Conservation (phyloP, 148 eudicot species). For the Silene latifolia region DNA sequence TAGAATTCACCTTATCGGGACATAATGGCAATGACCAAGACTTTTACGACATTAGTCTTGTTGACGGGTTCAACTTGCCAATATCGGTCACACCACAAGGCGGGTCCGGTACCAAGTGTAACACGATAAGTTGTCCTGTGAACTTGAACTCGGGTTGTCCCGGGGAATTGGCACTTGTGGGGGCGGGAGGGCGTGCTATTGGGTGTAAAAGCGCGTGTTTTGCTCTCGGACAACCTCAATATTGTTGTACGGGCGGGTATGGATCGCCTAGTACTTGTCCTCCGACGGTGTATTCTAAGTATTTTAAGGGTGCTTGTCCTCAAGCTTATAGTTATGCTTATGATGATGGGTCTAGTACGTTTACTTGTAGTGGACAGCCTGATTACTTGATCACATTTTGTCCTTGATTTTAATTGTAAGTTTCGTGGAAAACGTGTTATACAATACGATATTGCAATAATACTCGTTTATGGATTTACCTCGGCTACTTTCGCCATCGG, state of each 20-base stretch:
- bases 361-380: conserved; percentile 28
- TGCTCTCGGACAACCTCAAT: conserved; percentile 45
- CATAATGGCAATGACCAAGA: conserved; percentile 27
- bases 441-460: too few species aligned
- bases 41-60: conserved; percentile 39
- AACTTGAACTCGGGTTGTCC: conserved; percentile 30
- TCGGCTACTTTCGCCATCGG: too few species aligned
- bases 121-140: conserved; percentile 17
- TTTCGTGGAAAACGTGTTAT: neutral
- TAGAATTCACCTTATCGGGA: conserved; percentile 34
- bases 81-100: conserved; percentile 26
- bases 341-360: conserved; percentile 29
- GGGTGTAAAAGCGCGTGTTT: conserved; percentile 57
- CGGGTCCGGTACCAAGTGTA: conserved; percentile 14
- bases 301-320: conserved; percentile 51
- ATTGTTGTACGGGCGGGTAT: conserved; percentile 48
- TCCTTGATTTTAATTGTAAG: conserved; percentile 5
- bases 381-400: conserved; percentile 34
- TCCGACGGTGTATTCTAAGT: conserved; percentile 37
- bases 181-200: conserved; percentile 16
- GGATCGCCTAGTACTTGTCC: conserved; percentile 35
- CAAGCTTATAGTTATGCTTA: conserved; percentile 43
- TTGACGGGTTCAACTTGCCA: conserved; percentile 36
- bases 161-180: conserved; percentile 1
- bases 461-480: too few species aligned